Percentiles rank a stretch among this genome's conserved stretches.
These are phyloP conservation scores for Elongisporangium prolatum DNA, from an alignment of 352 stramenopile genomes.

Conservation along the genomic window DNA sequence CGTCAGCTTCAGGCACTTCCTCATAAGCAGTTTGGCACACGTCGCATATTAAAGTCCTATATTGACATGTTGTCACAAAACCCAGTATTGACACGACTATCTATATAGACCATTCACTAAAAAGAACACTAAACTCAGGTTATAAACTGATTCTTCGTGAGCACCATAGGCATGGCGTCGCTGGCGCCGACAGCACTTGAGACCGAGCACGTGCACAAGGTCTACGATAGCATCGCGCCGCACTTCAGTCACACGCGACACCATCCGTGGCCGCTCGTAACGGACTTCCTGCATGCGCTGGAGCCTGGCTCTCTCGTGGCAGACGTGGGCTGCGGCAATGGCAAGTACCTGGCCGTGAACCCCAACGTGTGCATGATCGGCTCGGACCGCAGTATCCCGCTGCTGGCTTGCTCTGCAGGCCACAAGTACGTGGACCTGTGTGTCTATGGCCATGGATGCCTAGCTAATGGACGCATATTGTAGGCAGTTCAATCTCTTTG, in stretches of 20 bases:
- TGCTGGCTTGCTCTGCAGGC: slow-evolving; percentile 46
- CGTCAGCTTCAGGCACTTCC: too few species aligned
- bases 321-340: slow-evolving; percentile 80
- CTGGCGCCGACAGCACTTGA: slow-evolving; percentile 57
- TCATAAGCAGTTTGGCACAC: neutral
- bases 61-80: neutral
- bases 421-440: slow-evolving; percentile 24
- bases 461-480: neutral
- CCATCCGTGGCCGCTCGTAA: slow-evolving; percentile 75
- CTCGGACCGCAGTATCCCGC: slow-evolving; percentile 66
- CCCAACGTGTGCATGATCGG: slow-evolving; percentile 58
- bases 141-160: neutral
- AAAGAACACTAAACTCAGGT: neutral
- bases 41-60: neutral
- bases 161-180: slow-evolving; percentile 3
- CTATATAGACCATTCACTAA: neutral
- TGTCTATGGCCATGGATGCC: neutral
- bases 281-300: slow-evolving; percentile 45
- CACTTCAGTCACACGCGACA: slow-evolving; percentile 86
- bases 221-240: slow-evolving; percentile 81
- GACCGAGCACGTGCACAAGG: slow-evolving; percentile 75
- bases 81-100: neutral
- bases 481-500: slow-evolving; percentile 59
- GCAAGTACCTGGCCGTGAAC: slow-evolving; percentile 76
- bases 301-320: slow-evolving; percentile 51